phyloP scores from a whole-genome alignment of 805 yeast genomes.

The Candida bentonensis region DNA sequence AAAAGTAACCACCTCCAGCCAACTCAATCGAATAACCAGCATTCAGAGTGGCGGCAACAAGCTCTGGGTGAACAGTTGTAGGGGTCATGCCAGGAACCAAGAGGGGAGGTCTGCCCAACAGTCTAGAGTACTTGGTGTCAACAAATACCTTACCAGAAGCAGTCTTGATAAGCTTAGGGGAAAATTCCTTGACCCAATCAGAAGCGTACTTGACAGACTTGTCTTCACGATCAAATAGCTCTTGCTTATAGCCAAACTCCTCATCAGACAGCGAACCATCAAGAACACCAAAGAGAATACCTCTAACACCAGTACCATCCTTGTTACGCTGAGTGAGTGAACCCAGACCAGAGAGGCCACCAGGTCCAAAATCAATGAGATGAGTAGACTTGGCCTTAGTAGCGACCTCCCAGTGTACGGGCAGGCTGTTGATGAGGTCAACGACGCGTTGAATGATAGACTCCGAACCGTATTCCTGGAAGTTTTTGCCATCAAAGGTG shows the following conservation, averaged over 20 bases:
- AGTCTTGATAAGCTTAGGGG: slow-evolving; percentile 74
- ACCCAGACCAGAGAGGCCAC: slow-evolving; percentile 95
- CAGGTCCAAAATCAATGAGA: slow-evolving; percentile 95
- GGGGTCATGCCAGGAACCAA: slow-evolving; percentile 99
- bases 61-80: slow-evolving; percentile 86
- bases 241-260: slow-evolving; percentile 93
- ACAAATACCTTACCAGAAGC: slow-evolving; percentile 53
- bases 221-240: slow-evolving; percentile 61
- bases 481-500: slow-evolving; percentile 72
- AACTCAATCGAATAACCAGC: slow-evolving; percentile 96
- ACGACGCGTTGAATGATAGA: slow-evolving; percentile 57
- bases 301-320: slow-evolving; percentile 95
- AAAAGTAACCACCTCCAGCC: slow-evolving; percentile 98
- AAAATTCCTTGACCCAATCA: slow-evolving; percentile 81
- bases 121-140: slow-evolving; percentile 85
- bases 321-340: slow-evolving; percentile 92
- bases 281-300: slow-evolving; percentile 85
- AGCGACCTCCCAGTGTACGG: slow-evolving; percentile 91
- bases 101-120: slow-evolving; percentile 88
- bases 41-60: slow-evolving; percentile 84
- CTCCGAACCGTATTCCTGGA: slow-evolving; percentile 35
- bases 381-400: slow-evolving; percentile 75
- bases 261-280: slow-evolving; percentile 54
- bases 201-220: slow-evolving; percentile 64
- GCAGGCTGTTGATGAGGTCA: slow-evolving; percentile 70